Conservation (phyloP, 768 basidiomycete species). For the Symmetrospora coprosmae region DNA sequence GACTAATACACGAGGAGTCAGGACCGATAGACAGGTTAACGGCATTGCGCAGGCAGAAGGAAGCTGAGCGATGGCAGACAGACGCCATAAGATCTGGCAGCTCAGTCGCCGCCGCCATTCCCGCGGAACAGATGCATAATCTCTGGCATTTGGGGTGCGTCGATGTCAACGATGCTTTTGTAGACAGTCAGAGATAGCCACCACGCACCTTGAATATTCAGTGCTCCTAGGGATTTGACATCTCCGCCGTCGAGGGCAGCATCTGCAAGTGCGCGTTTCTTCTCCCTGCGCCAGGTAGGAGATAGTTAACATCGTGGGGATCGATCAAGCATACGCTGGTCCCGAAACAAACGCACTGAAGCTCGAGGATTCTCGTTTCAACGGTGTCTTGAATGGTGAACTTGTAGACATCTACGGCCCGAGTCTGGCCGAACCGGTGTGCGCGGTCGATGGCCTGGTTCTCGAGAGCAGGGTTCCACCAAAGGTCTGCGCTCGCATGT, state of each 20-base stretch:
- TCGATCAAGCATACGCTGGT: background rate
- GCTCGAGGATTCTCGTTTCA: slow-evolving; percentile 20
- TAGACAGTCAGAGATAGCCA: too few species aligned
- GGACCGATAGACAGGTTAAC: too few species aligned
- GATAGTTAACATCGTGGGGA: background rate
- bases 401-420: slow-evolving; percentile 43
- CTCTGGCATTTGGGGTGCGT: too few species aligned
- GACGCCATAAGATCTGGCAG: too few species aligned
- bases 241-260: slow-evolving; percentile 16
- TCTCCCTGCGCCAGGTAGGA: background rate
- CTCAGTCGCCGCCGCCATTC: too few species aligned
- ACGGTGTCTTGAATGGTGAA: slow-evolving; percentile 49
- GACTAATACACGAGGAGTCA: too few species aligned
- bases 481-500: slow-evolving; percentile 20
- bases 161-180: too few species aligned
- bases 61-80: too few species aligned
- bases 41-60: too few species aligned
- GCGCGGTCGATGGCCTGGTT: slow-evolving; percentile 33
- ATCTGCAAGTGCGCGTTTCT: slow-evolving; percentile 17
- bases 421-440: slow-evolving; percentile 37
- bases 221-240: too few species aligned
- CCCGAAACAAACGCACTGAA: background rate
- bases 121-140: too few species aligned
- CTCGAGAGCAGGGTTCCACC: slow-evolving; percentile 29
- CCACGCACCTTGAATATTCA: too few species aligned